These are phyloP conservation scores for Cercophora newfieldiana DNA, from an alignment of 495 filamentous ascomycete genomes.

Conservation along the genomic window DNA sequence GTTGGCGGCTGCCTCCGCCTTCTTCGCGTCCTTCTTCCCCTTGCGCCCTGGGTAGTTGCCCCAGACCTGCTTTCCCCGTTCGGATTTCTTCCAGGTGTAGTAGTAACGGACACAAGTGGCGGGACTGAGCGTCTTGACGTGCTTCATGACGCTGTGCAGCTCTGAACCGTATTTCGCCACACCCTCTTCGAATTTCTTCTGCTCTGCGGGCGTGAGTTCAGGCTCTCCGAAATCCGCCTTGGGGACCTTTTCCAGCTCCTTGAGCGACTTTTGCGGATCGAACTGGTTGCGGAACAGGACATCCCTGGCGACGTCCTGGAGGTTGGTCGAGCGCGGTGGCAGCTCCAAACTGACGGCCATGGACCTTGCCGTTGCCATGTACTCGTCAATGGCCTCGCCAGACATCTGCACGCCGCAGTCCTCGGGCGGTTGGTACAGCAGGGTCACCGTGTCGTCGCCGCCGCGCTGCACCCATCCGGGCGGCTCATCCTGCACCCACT, in stretches of 20 bases:
- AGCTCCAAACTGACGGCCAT: slow-evolving; percentile 65
- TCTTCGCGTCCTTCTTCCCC: slow-evolving; percentile 78
- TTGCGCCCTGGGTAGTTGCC: slow-evolving; percentile 81
- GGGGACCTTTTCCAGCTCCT: slow-evolving; percentile 63
- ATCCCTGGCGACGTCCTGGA: slow-evolving; percentile 81
- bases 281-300: slow-evolving; percentile 71
- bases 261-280: slow-evolving; percentile 70
- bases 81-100: slow-evolving; percentile 97
- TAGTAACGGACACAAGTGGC: slow-evolving; percentile 86
- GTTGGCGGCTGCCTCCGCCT: slow-evolving; percentile 62
- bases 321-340: slow-evolving; percentile 73
- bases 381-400: slow-evolving; percentile 61
- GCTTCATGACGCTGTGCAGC: slow-evolving; percentile 75
- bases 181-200: slow-evolving; percentile 89
- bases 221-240: slow-evolving; percentile 84
- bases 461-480: slow-evolving; percentile 80
- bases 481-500: slow-evolving; percentile 92
- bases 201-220: slow-evolving; percentile 71
- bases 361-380: slow-evolving; percentile 66
- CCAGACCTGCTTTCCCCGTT: slow-evolving; percentile 83
- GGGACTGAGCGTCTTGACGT: slow-evolving; percentile 78
- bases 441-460: slow-evolving; percentile 63
- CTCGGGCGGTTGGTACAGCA: slow-evolving; percentile 64
- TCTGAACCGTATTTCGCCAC: slow-evolving; percentile 92
- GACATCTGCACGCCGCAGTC: slow-evolving; percentile 48